Percentiles rank a stretch among this genome's conserved stretches.
These are phyloP conservation scores for Phoma sp. DNA, from an alignment of 2,329 filamentous ascomycete genomes.

Conservation along the genomic window DNA sequence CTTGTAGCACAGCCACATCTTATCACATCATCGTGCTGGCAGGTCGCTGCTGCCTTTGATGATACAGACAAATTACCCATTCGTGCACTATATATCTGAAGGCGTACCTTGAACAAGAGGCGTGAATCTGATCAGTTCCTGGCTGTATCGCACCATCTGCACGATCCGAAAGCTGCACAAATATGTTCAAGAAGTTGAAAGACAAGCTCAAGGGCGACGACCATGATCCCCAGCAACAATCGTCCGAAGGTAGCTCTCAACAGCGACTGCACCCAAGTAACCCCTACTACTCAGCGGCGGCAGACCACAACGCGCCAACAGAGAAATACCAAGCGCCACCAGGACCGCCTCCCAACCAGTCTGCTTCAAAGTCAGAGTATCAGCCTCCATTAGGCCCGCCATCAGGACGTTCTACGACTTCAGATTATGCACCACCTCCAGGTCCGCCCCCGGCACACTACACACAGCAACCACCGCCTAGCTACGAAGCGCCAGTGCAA, in stretches of 20 bases:
- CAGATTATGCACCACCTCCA: conserved; percentile 37
- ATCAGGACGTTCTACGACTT: conserved; percentile 17
- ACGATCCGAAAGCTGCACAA: not conserved
- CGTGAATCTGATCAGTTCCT: too few relatives aligned
- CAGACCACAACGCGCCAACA: conserved; percentile 21
- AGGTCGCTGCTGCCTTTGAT: too few relatives aligned
- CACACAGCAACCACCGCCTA: conserved; percentile 42
- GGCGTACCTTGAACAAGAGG: too few relatives aligned
- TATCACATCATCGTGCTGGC: too few relatives aligned
- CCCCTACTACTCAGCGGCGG: conserved; percentile 27
- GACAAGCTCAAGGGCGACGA: conserved; percentile 42
- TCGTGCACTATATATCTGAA: too few relatives aligned
- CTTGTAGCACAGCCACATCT: too few relatives aligned
- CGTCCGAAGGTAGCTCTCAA: conserved; percentile 18
- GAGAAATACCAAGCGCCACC: conserved; percentile 40
- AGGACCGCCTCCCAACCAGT: conserved; percentile 38
- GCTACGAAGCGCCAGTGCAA: conserved; percentile 59
- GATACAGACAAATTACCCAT: too few relatives aligned
- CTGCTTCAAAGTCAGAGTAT: conserved; percentile 19
- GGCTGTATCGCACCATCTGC: not conserved
- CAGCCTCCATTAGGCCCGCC: conserved; percentile 26
- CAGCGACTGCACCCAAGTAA: conserved; percentile 36
- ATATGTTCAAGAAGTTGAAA: conserved; percentile 47
- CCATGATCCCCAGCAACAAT: conserved; percentile 14
- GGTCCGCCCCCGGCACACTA: conserved; percentile 34